Evolutionary conservation across 2,329 filamentous ascomycete species (phyloP).

Genomic region (Proliferodiscus dingleyae): DNA sequence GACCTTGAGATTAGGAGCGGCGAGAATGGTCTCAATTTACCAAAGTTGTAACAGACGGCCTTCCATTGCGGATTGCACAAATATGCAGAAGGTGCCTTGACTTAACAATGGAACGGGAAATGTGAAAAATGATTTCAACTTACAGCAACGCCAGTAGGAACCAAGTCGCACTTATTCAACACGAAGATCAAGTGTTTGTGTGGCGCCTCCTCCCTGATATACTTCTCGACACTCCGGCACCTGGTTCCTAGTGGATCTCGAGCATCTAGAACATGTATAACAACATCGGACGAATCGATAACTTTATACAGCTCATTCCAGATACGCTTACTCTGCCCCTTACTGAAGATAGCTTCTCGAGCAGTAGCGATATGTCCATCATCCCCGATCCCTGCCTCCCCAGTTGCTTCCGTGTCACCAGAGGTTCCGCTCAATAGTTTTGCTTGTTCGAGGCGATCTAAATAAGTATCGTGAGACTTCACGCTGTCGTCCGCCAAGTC

Average conservation of each 20-base stretch:
- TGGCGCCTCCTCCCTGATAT: conserved; percentile 84
- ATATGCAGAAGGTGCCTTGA: conserved; percentile 71
- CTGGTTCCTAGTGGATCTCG: conserved; percentile 85
- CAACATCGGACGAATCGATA: conserved; percentile 91
- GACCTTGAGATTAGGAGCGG: conserved; percentile 55
- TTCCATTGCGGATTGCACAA: conserved; percentile 62
- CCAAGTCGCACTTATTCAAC: conserved; percentile 86
- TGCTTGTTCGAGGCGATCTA: conserved; percentile 74
- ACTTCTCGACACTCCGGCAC: conserved; percentile 88
- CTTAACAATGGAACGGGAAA: conserved; percentile 62
- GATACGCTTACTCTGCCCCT: conserved; percentile 91
- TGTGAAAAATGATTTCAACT: conserved; percentile 44
- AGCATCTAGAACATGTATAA: conserved; percentile 91
- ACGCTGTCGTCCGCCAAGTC: conserved; percentile 77
- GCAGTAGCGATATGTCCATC: conserved; percentile 53
- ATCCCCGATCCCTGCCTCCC: conserved; percentile 38
- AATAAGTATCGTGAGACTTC: conserved; percentile 75
- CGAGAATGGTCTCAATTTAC: conserved; percentile 80
- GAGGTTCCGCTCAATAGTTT: conserved; percentile 69
- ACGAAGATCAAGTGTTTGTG: conserved; percentile 94
- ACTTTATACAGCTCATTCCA: conserved; percentile 97
- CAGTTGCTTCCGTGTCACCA: conserved; percentile 45
- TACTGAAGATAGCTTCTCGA: conserved; percentile 84
- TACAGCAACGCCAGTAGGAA: conserved; percentile 92
- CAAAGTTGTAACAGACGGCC: conserved; percentile 98